Evolutionary conservation across 305 asterid species (phyloP), one percentile per base, ranked within the genome.

Genomic region (Fraxinus floribunda): DNA sequence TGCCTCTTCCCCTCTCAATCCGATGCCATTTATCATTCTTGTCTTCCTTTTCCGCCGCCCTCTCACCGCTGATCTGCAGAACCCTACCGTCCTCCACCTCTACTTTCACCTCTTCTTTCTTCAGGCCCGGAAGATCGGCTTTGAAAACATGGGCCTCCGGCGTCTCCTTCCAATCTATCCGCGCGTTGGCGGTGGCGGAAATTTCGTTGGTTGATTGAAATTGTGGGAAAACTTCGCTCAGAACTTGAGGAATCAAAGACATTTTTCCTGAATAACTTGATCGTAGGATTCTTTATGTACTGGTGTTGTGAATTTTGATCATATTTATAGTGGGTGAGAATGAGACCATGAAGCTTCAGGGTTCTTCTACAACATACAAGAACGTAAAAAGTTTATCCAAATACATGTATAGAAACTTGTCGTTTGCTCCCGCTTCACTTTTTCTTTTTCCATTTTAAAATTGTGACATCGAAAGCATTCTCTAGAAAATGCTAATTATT

Each of bases 51-150:
- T 81, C 30, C 6, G 0, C 64, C 26, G 49, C 46, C 52, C 79
- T 70, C 81, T 83, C 85, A 57, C 88, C 85, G 41, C 86, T 83
- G 76, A 86, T 83, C 46, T 81, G 85, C 77, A 86, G 75, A n/a
- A 75, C 62, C 73, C 24, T 83, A 7, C 85, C 89, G 71, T 81
- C 84, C 15, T 83, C 88, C 70, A 86, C 83, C 85, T 81, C 85
- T 22, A 86, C 85, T 70, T 86, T 86, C 32, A 81, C 78, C 75
- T 78, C 85, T 20, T 84, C 85, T 46, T 84, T 86, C 64, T 79
- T 86, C 85, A 86, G 9, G 13, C 87, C 89, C 11, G 87, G 89
- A 16, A 86, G 77, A 78, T 86, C 89, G 13, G 80, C 85, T 68
- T 86, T 86, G 66, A 86, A 60, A 20, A 81, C 80, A 24, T 81